Evolutionary conservation across 805 yeast species (phyloP).

Genomic region (Jamesozyma jinghongensis): DNA sequence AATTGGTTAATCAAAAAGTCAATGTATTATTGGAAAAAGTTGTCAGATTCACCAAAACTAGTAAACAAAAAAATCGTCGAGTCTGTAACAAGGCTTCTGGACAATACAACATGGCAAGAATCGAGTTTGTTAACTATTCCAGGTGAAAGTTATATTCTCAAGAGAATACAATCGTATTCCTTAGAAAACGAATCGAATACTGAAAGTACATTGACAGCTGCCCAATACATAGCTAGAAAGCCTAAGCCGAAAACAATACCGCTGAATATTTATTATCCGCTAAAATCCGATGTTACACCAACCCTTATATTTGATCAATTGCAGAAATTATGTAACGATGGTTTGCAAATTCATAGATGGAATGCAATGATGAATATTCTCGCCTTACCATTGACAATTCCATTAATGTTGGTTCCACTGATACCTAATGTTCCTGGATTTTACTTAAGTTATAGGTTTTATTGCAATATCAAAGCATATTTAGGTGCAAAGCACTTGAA

Average conservation of each 20-base stretch:
- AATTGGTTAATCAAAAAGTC: conserved; percentile 42
- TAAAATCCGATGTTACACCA: conserved; percentile 24
- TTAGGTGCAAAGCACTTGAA: conserved; percentile 64
- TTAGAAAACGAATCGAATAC: conserved; percentile 9
- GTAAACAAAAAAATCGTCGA: conserved; percentile 53
- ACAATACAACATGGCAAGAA: conserved; percentile 72
- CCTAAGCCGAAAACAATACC: conserved; percentile 14
- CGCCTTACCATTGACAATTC: conserved; percentile 69
- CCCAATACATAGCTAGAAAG: conserved; percentile 9
- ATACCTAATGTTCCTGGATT: conserved; percentile 90
- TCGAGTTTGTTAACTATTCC: conserved; percentile 69
- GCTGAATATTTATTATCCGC: conserved; percentile 47
- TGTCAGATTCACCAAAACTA: conserved; percentile 44
- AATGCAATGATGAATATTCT: conserved; percentile 45
- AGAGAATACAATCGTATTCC: conserved; percentile 1
- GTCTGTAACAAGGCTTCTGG: conserved; percentile 44
- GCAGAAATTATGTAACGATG: conserved; percentile 34
- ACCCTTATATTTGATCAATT: conserved; percentile 33
- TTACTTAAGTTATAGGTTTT: conserved; percentile 69
- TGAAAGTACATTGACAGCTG: conserved; percentile 11
- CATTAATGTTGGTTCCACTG: conserved; percentile 74
- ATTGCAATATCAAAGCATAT: conserved; percentile 75
- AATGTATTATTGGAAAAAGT: conserved; percentile 49
- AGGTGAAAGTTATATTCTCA: conserved; percentile 47
- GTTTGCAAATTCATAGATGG: conserved; percentile 46